Percentiles rank a stretch among this genome's conserved stretches.
phyloP scores from a whole-genome alignment of 2,329 filamentous ascomycete genomes.

The Niveomyces coronatus region DNA sequence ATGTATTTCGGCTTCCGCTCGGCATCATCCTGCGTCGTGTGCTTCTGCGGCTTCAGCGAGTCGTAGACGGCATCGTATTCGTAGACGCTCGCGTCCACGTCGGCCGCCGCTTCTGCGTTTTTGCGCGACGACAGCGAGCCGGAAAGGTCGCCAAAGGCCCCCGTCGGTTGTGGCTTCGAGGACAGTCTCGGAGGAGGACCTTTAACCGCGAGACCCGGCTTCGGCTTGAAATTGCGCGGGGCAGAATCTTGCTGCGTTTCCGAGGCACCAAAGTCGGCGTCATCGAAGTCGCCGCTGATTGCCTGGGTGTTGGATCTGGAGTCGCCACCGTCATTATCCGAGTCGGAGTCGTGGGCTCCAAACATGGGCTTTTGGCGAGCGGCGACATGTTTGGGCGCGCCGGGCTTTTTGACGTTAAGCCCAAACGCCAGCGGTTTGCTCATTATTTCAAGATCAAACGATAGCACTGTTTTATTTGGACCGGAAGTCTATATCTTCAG shows the following conservation, averaged over 20 bases:
- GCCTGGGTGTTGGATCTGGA: constrained; percentile 36
- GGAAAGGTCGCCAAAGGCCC: constrained; percentile 55
- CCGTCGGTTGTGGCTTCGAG: constrained; percentile 28
- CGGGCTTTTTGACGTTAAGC: constrained; percentile 51
- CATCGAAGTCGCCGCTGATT: constrained; percentile 55
- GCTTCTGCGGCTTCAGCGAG: constrained; percentile 57
- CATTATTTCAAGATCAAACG: constrained; percentile 22
- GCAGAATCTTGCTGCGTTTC: constrained; percentile 10
- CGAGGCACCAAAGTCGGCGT: constrained; percentile 23
- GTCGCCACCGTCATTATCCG: constrained; percentile 37
- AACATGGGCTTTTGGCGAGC: constrained; percentile 47
- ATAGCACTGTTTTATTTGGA: not conserved
- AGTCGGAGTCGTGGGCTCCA: constrained; percentile 43
- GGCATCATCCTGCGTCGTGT: constrained; percentile 40
- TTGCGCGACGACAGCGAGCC: constrained; percentile 52
- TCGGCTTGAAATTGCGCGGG: constrained; percentile 22
- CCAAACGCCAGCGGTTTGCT: constrained; percentile 43
- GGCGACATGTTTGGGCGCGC: constrained; percentile 36
- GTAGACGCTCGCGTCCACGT: constrained; percentile 65
- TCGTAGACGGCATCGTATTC: constrained; percentile 81
- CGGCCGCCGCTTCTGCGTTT: constrained; percentile 53
- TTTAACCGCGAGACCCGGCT: constrained; percentile 23
- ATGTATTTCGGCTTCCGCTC: constrained; percentile 70
- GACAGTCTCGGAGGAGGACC: constrained; percentile 34
- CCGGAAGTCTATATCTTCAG: not conserved